phyloP scores from a whole-genome alignment of 1,284 basidiomycete genomes.

The Boletus semigastroideus region DNA sequence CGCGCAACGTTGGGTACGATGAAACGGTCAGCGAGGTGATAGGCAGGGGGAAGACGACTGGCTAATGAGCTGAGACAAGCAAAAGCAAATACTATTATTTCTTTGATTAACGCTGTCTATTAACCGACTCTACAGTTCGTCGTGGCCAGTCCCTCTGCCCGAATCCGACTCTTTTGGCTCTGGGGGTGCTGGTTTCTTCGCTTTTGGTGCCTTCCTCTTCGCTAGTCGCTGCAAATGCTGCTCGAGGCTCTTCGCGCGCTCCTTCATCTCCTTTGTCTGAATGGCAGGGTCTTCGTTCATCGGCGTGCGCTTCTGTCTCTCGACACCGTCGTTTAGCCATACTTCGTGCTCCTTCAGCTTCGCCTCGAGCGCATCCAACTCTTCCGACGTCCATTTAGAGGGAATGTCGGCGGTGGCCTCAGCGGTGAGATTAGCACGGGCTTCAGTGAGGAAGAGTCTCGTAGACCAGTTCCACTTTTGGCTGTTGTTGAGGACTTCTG shows the following conservation, averaged over 20 bases:
- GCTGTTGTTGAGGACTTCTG: conserved; percentile 69
- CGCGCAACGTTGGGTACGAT: neutral
- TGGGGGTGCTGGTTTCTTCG: conserved; percentile 39
- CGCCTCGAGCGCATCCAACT: conserved; percentile 74
- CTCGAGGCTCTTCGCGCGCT: conserved; percentile 77
- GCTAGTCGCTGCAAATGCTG: conserved; percentile 65
- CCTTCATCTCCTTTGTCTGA: conserved; percentile 79
- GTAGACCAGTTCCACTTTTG: conserved; percentile 83
- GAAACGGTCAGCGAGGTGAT: neutral
- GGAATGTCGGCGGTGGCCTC: conserved; percentile 57
- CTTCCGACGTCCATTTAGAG: conserved; percentile 80
- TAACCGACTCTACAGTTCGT: conserved; percentile 28
- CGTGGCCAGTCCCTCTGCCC: conserved; percentile 25
- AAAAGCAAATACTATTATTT: conserved; percentile 26
- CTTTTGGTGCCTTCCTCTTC: conserved; percentile 63
- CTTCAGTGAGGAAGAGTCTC: conserved; percentile 79
- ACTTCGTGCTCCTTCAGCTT: conserved; percentile 73
- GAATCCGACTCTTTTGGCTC: conserved; percentile 19
- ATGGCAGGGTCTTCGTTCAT: conserved; percentile 81
- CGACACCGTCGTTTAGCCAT: conserved; percentile 79
- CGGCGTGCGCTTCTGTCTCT: conserved; percentile 74
- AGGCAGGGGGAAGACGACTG: neutral
- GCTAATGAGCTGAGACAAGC: conserved; percentile 20
- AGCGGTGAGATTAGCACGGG: conserved; percentile 66
- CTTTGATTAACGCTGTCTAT: conserved; percentile 11